These are phyloP conservation scores for Verbascum thapsus DNA, from an alignment of 257 asterid genomes.

Conservation along the genomic window DNA sequence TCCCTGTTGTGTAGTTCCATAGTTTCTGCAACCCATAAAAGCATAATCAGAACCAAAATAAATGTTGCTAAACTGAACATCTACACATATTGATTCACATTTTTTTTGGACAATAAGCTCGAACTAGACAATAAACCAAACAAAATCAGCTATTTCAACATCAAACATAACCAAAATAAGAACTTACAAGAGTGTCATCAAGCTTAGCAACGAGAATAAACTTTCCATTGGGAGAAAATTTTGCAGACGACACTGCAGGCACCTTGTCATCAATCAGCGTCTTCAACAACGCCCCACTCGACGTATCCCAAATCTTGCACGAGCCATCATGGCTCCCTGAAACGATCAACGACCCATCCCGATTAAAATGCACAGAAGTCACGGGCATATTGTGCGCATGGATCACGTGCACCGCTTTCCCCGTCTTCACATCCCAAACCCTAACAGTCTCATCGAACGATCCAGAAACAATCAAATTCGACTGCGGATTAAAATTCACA, in stretches of 20 bases:
- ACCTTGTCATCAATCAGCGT: conserved; percentile 73
- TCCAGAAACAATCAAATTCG: conserved; percentile 78
- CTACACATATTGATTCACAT: not conserved
- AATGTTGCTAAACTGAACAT: not conserved
- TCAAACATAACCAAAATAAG: not conserved
- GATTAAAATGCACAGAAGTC: conserved; percentile 73
- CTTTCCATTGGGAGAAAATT: conserved; percentile 92
- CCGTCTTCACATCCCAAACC: conserved; percentile 87
- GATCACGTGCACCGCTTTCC: conserved; percentile 63
- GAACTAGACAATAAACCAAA: not conserved
- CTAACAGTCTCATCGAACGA: conserved; percentile 82
- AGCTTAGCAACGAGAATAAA: conserved; percentile 81
- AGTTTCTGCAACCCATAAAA: conserved; percentile 58
- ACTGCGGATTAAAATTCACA: conserved; percentile 74
- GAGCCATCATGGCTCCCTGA: conserved; percentile 88
- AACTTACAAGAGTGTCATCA: conserved; percentile 83
- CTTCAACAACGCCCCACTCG: conserved; percentile 57
- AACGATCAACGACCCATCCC: conserved; percentile 84
- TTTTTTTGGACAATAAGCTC: not conserved
- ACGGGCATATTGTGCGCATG: conserved; percentile 80
- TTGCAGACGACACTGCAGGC: conserved; percentile 71
- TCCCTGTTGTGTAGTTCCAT: conserved; percentile 75
- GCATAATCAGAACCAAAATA: not conserved
- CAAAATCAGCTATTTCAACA: not conserved
- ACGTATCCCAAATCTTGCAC: conserved; percentile 89